Evolutionary conservation across 345 rosid genomes (phyloP).

Genomic region (Lenwebbia sp.): DNA sequence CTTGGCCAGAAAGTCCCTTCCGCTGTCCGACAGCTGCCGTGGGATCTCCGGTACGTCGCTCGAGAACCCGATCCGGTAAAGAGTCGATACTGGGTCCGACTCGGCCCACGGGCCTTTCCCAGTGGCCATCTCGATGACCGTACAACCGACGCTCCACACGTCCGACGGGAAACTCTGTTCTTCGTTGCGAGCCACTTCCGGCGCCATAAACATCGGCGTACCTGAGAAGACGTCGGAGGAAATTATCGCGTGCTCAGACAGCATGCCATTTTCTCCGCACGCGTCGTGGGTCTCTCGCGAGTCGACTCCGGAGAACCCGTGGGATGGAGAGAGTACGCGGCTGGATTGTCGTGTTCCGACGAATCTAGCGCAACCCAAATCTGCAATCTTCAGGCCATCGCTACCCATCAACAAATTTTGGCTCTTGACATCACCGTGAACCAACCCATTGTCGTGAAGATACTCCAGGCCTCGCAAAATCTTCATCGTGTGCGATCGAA

Average conservation of each 20-base stretch:
- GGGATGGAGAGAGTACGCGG: not conserved
- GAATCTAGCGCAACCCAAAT: conserved; percentile 70
- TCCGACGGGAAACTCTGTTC: conserved; percentile 79
- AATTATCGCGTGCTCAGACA: too few species aligned
- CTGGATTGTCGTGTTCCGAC: not conserved
- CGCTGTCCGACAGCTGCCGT: conserved; percentile 40
- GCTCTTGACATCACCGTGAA: conserved; percentile 77
- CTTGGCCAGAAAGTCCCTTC: conserved; percentile 51
- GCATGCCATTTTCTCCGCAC: not conserved
- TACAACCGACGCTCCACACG: conserved; percentile 85
- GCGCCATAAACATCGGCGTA: conserved; percentile 92
- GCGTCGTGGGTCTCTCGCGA: not conserved
- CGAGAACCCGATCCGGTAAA: conserved; percentile 73
- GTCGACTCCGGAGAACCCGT: not conserved
- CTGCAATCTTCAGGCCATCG: conserved; percentile 55
- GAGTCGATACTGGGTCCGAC: conserved; percentile 42
- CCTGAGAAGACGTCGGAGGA: conserved; percentile 39
- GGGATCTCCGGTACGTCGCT: conserved; percentile 60
- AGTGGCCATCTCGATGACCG: conserved; percentile 67
- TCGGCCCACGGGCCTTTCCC: conserved; percentile 71
- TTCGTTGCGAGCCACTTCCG: conserved; percentile 85
- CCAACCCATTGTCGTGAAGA: conserved; percentile 49
- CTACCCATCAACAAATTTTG: conserved; percentile 52
- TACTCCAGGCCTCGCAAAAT: conserved; percentile 47
- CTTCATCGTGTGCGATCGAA: conserved; percentile 28